A percentile compares a stretch with the other conserved stretches of the same genome.
These are phyloP conservation scores for Coelastrella sp. DNA, from an alignment of 139 green algal species.

Conservation along the genomic window DNA sequence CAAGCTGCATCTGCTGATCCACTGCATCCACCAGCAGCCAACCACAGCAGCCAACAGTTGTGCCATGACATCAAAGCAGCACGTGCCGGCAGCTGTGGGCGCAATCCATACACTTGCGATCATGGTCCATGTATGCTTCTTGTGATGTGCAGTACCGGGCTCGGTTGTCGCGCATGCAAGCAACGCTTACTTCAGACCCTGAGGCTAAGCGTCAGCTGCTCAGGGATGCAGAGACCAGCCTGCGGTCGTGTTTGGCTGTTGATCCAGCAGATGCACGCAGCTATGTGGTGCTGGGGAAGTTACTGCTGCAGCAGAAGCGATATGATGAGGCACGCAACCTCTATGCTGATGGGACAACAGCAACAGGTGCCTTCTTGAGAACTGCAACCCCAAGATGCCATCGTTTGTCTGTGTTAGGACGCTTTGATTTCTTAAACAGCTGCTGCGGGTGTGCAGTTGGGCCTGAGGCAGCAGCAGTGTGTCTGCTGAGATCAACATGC, in stretches of 20 bases:
- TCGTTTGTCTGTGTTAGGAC: too few relatives aligned
- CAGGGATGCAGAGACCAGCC: constrained; percentile 64
- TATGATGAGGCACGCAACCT: constrained; percentile 86
- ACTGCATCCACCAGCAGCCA: background rate
- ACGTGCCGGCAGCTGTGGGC: background rate
- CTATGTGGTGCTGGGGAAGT: constrained; percentile 93
- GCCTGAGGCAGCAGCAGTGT: too few relatives aligned
- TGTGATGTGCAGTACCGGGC: constrained; percentile 73
- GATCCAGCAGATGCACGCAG: constrained; percentile 86
- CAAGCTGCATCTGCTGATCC: too few relatives aligned
- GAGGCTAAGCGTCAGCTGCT: constrained; percentile 54
- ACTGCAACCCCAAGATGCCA: too few relatives aligned
- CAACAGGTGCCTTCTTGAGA: constrained; percentile 65
- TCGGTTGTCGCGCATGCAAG: constrained; percentile 58
- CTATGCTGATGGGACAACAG: constrained; percentile 89
- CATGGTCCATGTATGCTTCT: background rate
- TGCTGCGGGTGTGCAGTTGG: too few relatives aligned
- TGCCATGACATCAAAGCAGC: background rate
- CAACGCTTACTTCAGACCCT: constrained; percentile 30
- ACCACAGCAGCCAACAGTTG: background rate
- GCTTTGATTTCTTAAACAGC: too few relatives aligned
- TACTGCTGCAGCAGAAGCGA: constrained; percentile 77
- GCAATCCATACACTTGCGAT: background rate
- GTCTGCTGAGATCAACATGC: too few relatives aligned
- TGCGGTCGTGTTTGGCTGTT: constrained; percentile 71